Percentiles rank a stretch among this genome's conserved stretches.
These are phyloP conservation scores for Fusarium buharicum DNA, from an alignment of 2,329 filamentous ascomycete species.

Conservation along the genomic window DNA sequence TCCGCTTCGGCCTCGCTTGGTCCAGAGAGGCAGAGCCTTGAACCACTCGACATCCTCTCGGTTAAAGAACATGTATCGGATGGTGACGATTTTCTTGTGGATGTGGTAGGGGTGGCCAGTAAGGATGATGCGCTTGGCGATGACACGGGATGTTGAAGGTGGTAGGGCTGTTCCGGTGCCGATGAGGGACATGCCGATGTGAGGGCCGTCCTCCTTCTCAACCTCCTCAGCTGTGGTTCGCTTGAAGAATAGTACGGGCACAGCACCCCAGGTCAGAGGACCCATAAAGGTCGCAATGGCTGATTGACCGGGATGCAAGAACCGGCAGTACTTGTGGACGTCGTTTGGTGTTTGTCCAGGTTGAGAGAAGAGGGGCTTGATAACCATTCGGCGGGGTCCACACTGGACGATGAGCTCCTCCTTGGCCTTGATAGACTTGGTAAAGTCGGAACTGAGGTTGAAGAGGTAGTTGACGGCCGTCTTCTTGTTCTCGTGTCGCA, in stretches of 20 bases:
- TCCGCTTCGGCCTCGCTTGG: conserved; percentile 84
- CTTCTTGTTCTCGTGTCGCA: conserved; percentile 95
- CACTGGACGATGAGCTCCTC: conserved; percentile 92
- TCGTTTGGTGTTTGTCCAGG: conserved; percentile 93
- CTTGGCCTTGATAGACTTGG: conserved; percentile 86
- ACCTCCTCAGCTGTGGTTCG: conserved; percentile 59
- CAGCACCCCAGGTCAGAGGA: conserved; percentile 91
- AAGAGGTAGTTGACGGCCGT: conserved; percentile 91
- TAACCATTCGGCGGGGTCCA: conserved; percentile 84
- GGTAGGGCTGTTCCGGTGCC: conserved; percentile 89
- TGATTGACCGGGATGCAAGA: conserved; percentile 87
- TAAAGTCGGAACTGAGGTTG: conserved; percentile 80
- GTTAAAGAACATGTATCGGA: conserved; percentile 99
- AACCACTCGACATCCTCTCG: conserved; percentile 96
- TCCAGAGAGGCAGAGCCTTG: conserved; percentile 96
- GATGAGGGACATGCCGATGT: conserved; percentile 74
- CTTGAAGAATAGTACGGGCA: conserved; percentile 90
- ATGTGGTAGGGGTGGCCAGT: conserved; percentile 99
- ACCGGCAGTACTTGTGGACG: conserved; percentile 96
- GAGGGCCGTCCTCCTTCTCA: conserved; percentile 55
- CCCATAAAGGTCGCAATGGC: conserved; percentile 90
- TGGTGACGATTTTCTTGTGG: conserved; percentile 95
- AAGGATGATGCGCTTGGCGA: conserved; percentile 93
- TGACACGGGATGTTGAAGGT: conserved; percentile 78
- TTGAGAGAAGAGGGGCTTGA: conserved; percentile 91